Evolutionary conservation across 1,284 basidiomycete species (phyloP), one percentile per base, ranked within the genome.

Genomic region (Boletus mariae): DNA sequence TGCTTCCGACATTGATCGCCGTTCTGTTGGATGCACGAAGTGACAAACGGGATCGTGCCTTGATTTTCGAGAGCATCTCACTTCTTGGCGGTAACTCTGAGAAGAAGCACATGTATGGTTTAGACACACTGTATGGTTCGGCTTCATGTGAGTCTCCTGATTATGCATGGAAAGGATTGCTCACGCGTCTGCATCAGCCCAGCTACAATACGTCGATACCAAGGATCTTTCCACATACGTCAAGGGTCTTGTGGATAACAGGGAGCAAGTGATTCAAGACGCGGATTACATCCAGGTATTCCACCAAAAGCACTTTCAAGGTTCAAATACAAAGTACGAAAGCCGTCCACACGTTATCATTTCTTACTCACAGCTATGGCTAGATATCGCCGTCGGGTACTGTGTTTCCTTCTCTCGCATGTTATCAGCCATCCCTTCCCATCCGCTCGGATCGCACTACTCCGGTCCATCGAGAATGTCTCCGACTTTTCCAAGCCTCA

Each of bases 331-430:
- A 6, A 78, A 80, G 86, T 92, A 62, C 57, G 80, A 71, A 17
- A 35, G 17, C 9, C 17, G 15, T 35, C 8, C 31, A 11, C 42
- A 7, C 11, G 4, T 45, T 25, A 47, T 51, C 20, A 23, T 40
- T 56, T 13, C 58, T 47, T 20, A 32, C 4, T 62, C 47, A 61
- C n/a, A 12, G 3, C 61, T 40, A 10, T 45, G 13, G 53, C 38
- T 52, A 92, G 89, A 52, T 86, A 88, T 70, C 92, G 87, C 62
- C 82, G 85, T 56, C 80, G 84, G 11, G 74, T 94, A 45, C 66
- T 93, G 35, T 92, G 87, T 65, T 96, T 82, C 71, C 69, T 98
- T 1, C 71, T 92, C 13, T 96, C 94, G 2, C 96, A 98, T 68
- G 77, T 88, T 47, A 77, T 82, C 35, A 81, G 82, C 5, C 83